phyloP scores from a whole-genome alignment of 306 rosid genomes.

The Argentina anserina region DNA sequence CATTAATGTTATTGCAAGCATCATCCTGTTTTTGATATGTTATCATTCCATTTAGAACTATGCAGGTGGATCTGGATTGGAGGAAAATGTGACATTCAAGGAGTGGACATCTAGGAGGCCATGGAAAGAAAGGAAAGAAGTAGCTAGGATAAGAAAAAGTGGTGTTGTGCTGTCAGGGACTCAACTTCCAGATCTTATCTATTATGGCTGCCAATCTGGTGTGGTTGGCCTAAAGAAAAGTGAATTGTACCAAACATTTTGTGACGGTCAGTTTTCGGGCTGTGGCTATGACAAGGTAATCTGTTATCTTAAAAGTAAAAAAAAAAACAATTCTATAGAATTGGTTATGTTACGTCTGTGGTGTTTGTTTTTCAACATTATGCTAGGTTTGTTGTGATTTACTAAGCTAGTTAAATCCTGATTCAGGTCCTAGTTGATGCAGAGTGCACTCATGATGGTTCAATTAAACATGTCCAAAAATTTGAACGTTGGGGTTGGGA shows the following conservation, averaged over 20 bases:
- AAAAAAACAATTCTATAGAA: not conserved
- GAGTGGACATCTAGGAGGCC: constrained; percentile 85
- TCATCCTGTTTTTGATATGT: constrained; percentile 30
- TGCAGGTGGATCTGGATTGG: constrained; percentile 51
- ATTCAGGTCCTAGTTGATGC: constrained; percentile 92
- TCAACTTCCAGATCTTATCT: constrained; percentile 74
- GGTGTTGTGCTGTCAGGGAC: constrained; percentile 27
- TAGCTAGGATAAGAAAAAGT: constrained; percentile 36
- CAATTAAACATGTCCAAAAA: constrained; percentile 82
- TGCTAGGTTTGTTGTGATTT: constrained; percentile 13
- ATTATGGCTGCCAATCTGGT: constrained; percentile 71
- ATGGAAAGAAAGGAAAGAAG: constrained; percentile 81
- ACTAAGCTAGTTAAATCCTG: constrained; percentile 20
- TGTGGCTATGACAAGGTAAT: constrained; percentile 78
- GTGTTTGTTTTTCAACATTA: not conserved
- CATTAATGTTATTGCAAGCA: not conserved
- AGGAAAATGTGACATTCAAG: constrained; percentile 47
- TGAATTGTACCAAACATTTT: constrained; percentile 42
- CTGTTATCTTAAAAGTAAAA: not conserved
- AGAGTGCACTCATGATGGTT: constrained; percentile 99
- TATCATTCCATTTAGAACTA: constrained; percentile 55
- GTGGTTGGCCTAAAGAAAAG: constrained; percentile 64
- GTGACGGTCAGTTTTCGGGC: constrained; percentile 41
- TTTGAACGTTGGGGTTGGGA: constrained; percentile 94
- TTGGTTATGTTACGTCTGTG: not conserved